A percentile compares a stretch with the other conserved stretches of the same genome.
These are phyloP conservation scores for Fraxinus ornus DNA, from an alignment of 305 asterid genomes.

Conservation along the genomic window DNA sequence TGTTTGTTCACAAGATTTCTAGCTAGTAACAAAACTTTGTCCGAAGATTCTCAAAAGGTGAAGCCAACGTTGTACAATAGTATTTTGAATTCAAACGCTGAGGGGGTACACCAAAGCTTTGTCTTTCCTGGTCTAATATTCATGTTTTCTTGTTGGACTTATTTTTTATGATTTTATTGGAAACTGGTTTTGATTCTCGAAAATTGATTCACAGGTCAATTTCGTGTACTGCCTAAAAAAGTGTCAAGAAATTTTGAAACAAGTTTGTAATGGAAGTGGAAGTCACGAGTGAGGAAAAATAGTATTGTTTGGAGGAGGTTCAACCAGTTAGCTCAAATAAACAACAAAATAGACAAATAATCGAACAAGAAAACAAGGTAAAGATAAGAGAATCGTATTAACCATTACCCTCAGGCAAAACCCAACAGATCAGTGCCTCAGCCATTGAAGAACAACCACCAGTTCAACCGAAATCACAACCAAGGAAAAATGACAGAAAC, in stretches of 20 bases:
- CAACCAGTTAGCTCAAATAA: too few species aligned
- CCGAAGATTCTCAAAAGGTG: conserved; percentile 15
- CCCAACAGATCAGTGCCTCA: too few species aligned
- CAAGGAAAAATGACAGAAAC: too few species aligned
- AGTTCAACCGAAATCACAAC: too few species aligned
- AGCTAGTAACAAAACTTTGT: conserved; percentile 24
- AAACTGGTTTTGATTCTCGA: neutral
- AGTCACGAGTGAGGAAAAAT: neutral
- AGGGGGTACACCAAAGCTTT: conserved; percentile 6
- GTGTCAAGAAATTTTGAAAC: too few species aligned
- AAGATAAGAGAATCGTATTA: too few species aligned
- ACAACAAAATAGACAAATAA: too few species aligned
- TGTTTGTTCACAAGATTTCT: conserved; percentile 21
- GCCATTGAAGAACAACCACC: too few species aligned
- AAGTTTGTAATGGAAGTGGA: neutral
- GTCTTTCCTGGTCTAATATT: conserved; percentile 19
- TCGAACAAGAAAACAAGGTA: too few species aligned
- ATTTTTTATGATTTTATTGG: conserved; percentile 15
- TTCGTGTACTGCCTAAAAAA: neutral
- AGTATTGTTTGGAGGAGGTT: too few species aligned
- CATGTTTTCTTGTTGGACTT: conserved; percentile 19
- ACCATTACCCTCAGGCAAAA: too few species aligned
- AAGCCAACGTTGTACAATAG: conserved; percentile 8
- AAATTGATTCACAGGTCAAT: neutral
- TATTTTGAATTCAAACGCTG: conserved; percentile 16